A percentile compares a stretch with the other conserved stretches of the same genome.
These are phyloP conservation scores for Thelephora aurantiotincta DNA, from an alignment of 768 basidiomycete genomes.

Conservation along the genomic window DNA sequence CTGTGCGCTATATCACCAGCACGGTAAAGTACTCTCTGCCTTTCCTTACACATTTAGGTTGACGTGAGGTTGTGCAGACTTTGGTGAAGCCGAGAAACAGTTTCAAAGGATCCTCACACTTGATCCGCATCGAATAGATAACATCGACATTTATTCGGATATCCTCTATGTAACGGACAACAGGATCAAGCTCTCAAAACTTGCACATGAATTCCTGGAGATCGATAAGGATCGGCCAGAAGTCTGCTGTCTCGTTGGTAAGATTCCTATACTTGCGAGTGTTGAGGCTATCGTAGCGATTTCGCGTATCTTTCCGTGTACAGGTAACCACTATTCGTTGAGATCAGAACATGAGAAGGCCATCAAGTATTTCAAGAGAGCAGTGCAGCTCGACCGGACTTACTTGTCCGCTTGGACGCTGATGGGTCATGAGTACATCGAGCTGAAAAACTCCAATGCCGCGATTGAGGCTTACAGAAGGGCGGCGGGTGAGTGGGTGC, in stretches of 20 bases:
- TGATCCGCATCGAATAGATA: constrained; percentile 86
- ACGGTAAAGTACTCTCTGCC: constrained; percentile 39
- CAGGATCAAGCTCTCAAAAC: constrained; percentile 70
- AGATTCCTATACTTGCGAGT: constrained; percentile 13
- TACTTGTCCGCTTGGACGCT: constrained; percentile 97
- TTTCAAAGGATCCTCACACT: constrained; percentile 71
- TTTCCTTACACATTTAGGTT: constrained; percentile 1
- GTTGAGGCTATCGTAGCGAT: neutral
- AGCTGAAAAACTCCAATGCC: constrained; percentile 98
- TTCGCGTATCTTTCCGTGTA: neutral
- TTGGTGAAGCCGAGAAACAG: constrained; percentile 68
- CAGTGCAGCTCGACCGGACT: constrained; percentile 88
- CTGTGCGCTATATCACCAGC: constrained; percentile 76
- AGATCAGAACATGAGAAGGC: constrained; percentile 92
- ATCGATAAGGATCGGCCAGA: constrained; percentile 92
- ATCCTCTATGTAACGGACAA: constrained; percentile 94
- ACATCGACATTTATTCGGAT: constrained; percentile 92
- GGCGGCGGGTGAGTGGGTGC: constrained; percentile 68
- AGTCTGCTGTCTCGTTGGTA: constrained; percentile 91
- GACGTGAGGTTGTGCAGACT: constrained; percentile 39
- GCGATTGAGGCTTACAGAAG: constrained; percentile 96
- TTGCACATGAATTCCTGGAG: constrained; percentile 83
- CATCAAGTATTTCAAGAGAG: constrained; percentile 86
- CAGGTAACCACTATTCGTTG: constrained; percentile 96
- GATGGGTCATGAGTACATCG: constrained; percentile 98